Base-by-base conservation (phyloP, 257 asterid genomes). In the Thymus quinquecostatus region DNA sequence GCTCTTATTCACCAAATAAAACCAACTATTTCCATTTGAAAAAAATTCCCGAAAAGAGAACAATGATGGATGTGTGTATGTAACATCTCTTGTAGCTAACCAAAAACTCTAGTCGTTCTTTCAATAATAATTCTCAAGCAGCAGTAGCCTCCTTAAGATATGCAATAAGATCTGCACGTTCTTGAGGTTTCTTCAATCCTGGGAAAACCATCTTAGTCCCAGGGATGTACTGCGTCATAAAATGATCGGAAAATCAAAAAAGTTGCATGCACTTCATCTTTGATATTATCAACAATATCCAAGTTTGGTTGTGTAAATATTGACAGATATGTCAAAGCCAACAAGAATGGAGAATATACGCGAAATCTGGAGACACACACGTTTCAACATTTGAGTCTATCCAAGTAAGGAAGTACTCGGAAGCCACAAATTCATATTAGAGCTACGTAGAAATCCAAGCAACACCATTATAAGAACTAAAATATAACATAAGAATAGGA, bases 171-270 rank as follows among this genome's bases (percentile, higher is more conserved):
- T 93, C 97, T 0, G 96, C 88, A 4, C 97, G 94, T 0, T 93
- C 98, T 79, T 88, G 88, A 54, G 97, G 98, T 79, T 93, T 93
- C 92, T 93, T 93, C 88, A 93, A 78, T 33, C 98, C 98, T 38
- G 98, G 98, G 83, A 93, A 93, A 28, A 93, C 98, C 98, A 93
- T 93, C 85, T 93, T 93, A 0, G 98, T 90, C 71, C 96, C 97
- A 54, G 97, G 97, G 41, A 93, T 93, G 73, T 93, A 93, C 97
- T 93, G 96, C 83, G 81, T 28, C 56, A 44, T 10, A 3, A 27
- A 27, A 64, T 32, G 2, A 14, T 10, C 8, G 8, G 10, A 11
- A 47, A 34, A 32, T 65, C 5, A 8, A 13, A n/a, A 33, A 57
- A 10, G 1, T 41, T 41, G 7, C 6, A 2, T 41, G 47, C 47